Evolutionary conservation across 352 stramenopile genomes (phyloP), one percentile per base, ranked within the genome.

Genomic region (Globisporangium recalcitrans): DNA sequence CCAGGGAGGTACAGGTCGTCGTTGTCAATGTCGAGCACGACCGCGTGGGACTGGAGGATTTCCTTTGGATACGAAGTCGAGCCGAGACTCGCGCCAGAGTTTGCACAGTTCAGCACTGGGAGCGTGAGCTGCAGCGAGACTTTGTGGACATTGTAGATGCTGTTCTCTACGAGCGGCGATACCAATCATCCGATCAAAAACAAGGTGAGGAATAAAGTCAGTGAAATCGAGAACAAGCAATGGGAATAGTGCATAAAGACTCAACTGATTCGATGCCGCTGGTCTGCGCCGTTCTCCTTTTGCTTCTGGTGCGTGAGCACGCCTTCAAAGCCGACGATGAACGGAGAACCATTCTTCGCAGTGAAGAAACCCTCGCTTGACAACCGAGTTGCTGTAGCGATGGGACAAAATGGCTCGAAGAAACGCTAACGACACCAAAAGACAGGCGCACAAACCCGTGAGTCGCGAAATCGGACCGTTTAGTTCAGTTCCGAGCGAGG

Each of bases 1-100:
- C 87, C 72, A 1, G 80, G 80, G 5, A 88, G 51, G 66, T 88
- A 89, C 14, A 90, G 61, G 24, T 92, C 83, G 57, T 92, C 79
- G 8, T 75, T 70, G 53, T 92, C 80, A 10, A 92, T 69, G 38
- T 92, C 79, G 32, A 90, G 49, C n/a, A 92, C 58, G 19, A 86
- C 65, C 24, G 77, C 74, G 26, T 71, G 38, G 10, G 73, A 74
- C 48, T 87, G 70, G 10, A 88, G 62, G 36, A 90, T 69, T 11
- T 77, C 73, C 14, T 62, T 32, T 7, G 78, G 70, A 60, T 85
- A 88, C 26, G 67, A 52, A 2, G 42, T 60, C 21, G 64, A 27
- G 3, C 32, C 48, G 1, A 60, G 29, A n/a, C 34, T 49, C 3
- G 58, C 38, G 9, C 60, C 60, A 4, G 31, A 46, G 22, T 42